Base-by-base conservation (phyloP, 495 filamentous ascomycete genomes). In the Xylaria scruposa region DNA sequence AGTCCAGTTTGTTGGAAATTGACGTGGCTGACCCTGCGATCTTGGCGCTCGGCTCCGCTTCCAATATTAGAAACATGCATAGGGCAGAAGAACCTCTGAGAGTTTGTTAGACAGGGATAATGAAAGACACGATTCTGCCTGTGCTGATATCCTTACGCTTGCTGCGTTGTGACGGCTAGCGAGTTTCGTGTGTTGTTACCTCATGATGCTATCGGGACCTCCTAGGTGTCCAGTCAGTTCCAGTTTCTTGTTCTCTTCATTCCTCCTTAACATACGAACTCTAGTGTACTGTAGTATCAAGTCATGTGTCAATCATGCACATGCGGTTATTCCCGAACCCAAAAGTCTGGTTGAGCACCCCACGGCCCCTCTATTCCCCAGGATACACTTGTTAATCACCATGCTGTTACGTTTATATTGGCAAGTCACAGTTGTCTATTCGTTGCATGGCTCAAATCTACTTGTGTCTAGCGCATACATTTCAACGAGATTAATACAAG, bases 31-130 rank as follows among this genome's bases (percentile, higher is more conserved):
- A 60, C 33, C 58, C 58, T 60, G 58, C 58, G 21, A 38, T 33
- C 33, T 60, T 33, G 58, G 58, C 33, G 17, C 33, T 19, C 58
- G 58, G 58, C 33, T 60, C 58, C 58, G 38, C 24, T 60, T 60
- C 58, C 58, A 33, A 59, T 59, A 59, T 59, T 19, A 59, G 54
- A n/a, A 36, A 59, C 29, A 17, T 59, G 54, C 54, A 59, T 36
- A 53, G 3, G 33, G 31, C 33, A 21, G 58, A 38, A 38, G 33
- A 38, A 38, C 29, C 36, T 59, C 54, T n/a, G 54, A 13, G 54
- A 58, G 5, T 21, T 33, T 6, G 38, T 42, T 33, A 31, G 26
- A 58, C 26, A 58, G 26, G 26, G 54, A 12, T 58, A 0, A 29
- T 19, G 12, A 58, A 58, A 12, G 36, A 58, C 15, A 33, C 29